Evolutionary conservation across 805 yeast genomes (phyloP), one percentile per base, ranked within the genome.

Genomic region (Ascoidea rubescens): DNA sequence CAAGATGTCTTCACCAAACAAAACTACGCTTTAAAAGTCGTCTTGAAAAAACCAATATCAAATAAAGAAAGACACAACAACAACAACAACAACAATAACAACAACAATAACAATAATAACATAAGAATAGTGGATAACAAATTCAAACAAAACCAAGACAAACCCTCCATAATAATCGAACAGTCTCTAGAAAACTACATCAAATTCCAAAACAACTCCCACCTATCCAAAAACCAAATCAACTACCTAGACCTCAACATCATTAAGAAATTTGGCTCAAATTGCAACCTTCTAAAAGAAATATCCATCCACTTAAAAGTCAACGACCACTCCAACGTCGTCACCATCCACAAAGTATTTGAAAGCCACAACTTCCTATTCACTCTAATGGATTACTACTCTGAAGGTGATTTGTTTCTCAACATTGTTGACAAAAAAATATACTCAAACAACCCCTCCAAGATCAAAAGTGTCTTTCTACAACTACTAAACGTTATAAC

Each of bases 401-500:
- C 82, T 31, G 86, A 84, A 58, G 96, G 95, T 50, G 99, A 91
- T 64, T 72, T 91, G 54, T 93, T 91, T 66, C 77, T 82, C 50
- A 82, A 87, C 52, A 91, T 91, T 52, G 91, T 90, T 46, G 96
- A 87, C 53, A 70, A 76, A 47, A 77, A 79, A 58, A 72, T 78
- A 49, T 87, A 87, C 58, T 67, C 70, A 51, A 68, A 74, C 47
- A 76, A 78, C 54, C 80, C 79, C 5, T n/a, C 45, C 8, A 61
- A 60, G 14, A 74, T 76, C 62, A 80, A 78, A 63, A 73, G 71
- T 54, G 83, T 76, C 57, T 84, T 85, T 60, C 61, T 75, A 46
- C 97, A 93, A 67, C 75, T 93, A 64, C 72, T 91, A 47, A 86
- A 89, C 56, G 96, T 90, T 2, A 75, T 90, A 51, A 78, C 79